Evolutionary conservation across 2,329 filamentous ascomycete genomes (phyloP), one percentile per base, ranked within the genome.

Genomic region (Sclerotinia borealis): DNA sequence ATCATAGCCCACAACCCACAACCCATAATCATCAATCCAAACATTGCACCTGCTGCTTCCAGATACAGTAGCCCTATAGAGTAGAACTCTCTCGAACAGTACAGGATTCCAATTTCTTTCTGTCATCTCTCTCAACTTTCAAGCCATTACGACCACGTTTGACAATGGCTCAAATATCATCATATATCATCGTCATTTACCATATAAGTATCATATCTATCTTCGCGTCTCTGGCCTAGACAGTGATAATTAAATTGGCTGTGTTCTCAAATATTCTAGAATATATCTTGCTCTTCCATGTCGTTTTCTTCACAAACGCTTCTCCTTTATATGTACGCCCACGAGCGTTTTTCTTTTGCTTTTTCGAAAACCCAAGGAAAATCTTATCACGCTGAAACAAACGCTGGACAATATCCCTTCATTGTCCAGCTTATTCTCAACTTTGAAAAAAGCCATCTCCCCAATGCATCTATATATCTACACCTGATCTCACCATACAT

Each of bases 191-290:
- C 59, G 3, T 27, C 19, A 7, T 61, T 25, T 0, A 61, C 59
- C 59, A 61, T 43, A 54, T 61, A 19, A 19, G 49, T 36, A 25
- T 61, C 36, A n/a, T 61, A 61, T 55, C 17, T 61, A 51, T 55
- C 59, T 3, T 48, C 59, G 4, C 59, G 19, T 29, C 36, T 37
- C 22, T 31, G 25, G 17, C 59, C 59, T 61, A 11, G 1, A 36
- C 1, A 19, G 19, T 15, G 19, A 19, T 5, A 22, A 11, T 25
- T 55, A 9, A 22, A 11, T 25, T 55, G 45, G 29, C 19, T 27
- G 11, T 15, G 11, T 13, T 17, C 1, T 19, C 2, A 54, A 3
- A 7, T 1, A 11, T n/a, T 1, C 13, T 25, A 0, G n/a, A n/a
- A n/a, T n/a, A n/a, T 13, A 54, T 17, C 6, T 2, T 1, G n/a